Percentiles rank a stretch among this genome's conserved stretches.
These are phyloP conservation scores for Lentithecium fluviatile DNA, from an alignment of 495 filamentous ascomycete genomes.

Conservation along the genomic window DNA sequence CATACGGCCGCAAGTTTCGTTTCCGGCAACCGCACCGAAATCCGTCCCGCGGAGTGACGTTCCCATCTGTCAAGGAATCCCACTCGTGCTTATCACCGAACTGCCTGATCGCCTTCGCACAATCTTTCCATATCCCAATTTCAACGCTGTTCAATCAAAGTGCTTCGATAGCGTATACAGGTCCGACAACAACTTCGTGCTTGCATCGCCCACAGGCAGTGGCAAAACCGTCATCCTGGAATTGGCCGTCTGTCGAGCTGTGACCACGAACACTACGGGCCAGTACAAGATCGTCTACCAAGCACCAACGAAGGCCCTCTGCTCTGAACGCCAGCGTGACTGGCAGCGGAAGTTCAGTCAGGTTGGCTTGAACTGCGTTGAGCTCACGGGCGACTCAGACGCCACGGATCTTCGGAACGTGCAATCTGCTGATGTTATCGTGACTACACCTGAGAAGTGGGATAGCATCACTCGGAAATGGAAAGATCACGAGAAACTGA, in stretches of 20 bases:
- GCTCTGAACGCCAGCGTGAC: slow-evolving; percentile 76
- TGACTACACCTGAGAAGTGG: slow-evolving; percentile 98
- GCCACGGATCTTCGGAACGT: slow-evolving; percentile 68
- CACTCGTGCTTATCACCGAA: slow-evolving; percentile 66
- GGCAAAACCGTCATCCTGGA: slow-evolving; percentile 93
- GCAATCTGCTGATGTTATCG: slow-evolving; percentile 81
- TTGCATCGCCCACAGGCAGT: slow-evolving; percentile 88
- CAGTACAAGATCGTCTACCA: slow-evolving; percentile 93
- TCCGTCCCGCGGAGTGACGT: too few relatives aligned
- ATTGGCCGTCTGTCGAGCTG: slow-evolving; percentile 81
- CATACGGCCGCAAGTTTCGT: too few relatives aligned
- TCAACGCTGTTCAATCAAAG: slow-evolving; percentile 92
- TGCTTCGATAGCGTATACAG: slow-evolving; percentile 73
- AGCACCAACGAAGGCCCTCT: slow-evolving; percentile 91
- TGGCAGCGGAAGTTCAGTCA: slow-evolving; percentile 83
- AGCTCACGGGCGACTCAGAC: slow-evolving; percentile 91
- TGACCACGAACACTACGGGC: slow-evolving; percentile 59
- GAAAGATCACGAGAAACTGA: slow-evolving; percentile 81
- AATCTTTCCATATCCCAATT: slow-evolving; percentile 76
- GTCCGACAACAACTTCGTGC: slow-evolving; percentile 77
- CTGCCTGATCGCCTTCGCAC: slow-evolving; percentile 76
- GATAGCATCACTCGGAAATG: slow-evolving; percentile 95
- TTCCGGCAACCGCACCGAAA: too few relatives aligned
- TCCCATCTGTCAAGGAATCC: slow-evolving; percentile 57
- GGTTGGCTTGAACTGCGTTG: slow-evolving; percentile 73